Percentiles rank a stretch among this genome's conserved stretches.
Conservation (phyloP, 75 land plant species). For the Ceratopteris richardii region DNA sequence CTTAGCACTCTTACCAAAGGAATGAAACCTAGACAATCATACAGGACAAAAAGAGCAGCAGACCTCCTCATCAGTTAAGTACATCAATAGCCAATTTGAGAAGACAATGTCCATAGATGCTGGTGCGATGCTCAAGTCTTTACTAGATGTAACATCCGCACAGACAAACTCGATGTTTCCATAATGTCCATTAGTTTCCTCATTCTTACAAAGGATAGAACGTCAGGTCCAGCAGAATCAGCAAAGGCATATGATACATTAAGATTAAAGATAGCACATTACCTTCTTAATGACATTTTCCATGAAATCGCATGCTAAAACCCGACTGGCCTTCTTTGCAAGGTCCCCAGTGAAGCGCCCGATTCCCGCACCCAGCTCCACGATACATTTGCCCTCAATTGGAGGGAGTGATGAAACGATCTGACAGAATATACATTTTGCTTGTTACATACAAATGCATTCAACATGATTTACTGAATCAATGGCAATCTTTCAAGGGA, state of each 20-base stretch:
- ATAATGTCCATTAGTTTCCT: constrained; percentile 63
- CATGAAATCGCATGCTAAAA: constrained; percentile 88
- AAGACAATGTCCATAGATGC: constrained; percentile 79
- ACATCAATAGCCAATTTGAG: constrained; percentile 99
- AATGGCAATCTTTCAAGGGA: too few species aligned
- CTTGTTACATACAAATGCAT: too few species aligned
- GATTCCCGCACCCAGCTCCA: constrained; percentile 98
- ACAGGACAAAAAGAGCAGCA: too few species aligned
- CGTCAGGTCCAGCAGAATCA: too few species aligned
- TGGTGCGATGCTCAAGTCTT: constrained; percentile 36
- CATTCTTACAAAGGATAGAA: constrained; percentile 50
- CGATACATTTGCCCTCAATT: constrained; percentile 52
- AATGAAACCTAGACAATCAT: too few species aligned
- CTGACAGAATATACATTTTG: constrained; percentile 20
- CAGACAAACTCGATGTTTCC: constrained; percentile 75
- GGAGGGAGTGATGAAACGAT: constrained; percentile 73
- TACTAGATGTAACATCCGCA: constrained; percentile 93
- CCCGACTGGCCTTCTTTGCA: constrained; percentile 66
- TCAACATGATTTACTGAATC: too few species aligned
- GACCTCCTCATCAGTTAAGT: constrained; percentile 92
- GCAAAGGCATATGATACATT: too few species aligned
- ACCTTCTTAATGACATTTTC: constrained; percentile 90
- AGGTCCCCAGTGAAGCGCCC: constrained; percentile 95
- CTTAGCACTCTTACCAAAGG: too few species aligned
- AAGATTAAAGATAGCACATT: neutral